Percentiles rank a stretch among this genome's conserved stretches.
Evolutionary conservation across 2,329 filamentous ascomycete species (phyloP).

Genomic region (Metarhizium sp.): DNA sequence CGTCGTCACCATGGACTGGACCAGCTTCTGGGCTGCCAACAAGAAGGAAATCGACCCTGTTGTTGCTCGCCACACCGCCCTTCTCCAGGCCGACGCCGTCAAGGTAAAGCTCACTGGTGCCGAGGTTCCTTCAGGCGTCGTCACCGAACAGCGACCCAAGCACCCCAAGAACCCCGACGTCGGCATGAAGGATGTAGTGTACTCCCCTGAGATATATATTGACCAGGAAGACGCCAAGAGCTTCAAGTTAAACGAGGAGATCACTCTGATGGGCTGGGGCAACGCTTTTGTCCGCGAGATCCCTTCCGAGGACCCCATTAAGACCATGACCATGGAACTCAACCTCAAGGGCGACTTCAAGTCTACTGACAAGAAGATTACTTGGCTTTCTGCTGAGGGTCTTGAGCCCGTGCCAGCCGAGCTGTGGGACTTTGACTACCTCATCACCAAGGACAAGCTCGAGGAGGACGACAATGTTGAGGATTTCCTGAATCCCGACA

Average conservation of each 20-base stretch:
- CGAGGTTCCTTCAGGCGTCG: constrained; percentile 53
- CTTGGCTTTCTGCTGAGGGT: constrained; percentile 72
- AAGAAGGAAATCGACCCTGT: constrained; percentile 77
- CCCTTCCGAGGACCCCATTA: constrained; percentile 49
- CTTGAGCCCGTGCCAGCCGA: constrained; percentile 74
- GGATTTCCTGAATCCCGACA: constrained; percentile 70
- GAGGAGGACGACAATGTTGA: constrained; percentile 81
- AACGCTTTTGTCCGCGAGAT: constrained; percentile 72
- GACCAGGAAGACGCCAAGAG: constrained; percentile 80
- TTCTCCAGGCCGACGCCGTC: constrained; percentile 62
- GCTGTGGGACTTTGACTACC: constrained; percentile 89
- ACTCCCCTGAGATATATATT: constrained; percentile 64
- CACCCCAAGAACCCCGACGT: constrained; percentile 83
- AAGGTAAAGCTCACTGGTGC: constrained; percentile 59
- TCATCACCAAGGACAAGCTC: constrained; percentile 91
- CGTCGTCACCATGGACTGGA: constrained; percentile 79
- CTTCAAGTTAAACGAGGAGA: constrained; percentile 79
- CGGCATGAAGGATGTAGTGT: constrained; percentile 78
- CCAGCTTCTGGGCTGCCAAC: constrained; percentile 62
- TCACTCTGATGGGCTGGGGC: constrained; percentile 96
- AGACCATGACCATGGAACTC: constrained; percentile 69
- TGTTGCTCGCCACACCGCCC: constrained; percentile 63
- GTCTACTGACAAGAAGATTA: constrained; percentile 92
- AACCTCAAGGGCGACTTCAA: constrained; percentile 90
- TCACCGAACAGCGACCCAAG: constrained; percentile 69